phyloP scores from a whole-genome alignment of 176 grass and related monocot genomes.

The Eragrostis nindensis region DNA sequence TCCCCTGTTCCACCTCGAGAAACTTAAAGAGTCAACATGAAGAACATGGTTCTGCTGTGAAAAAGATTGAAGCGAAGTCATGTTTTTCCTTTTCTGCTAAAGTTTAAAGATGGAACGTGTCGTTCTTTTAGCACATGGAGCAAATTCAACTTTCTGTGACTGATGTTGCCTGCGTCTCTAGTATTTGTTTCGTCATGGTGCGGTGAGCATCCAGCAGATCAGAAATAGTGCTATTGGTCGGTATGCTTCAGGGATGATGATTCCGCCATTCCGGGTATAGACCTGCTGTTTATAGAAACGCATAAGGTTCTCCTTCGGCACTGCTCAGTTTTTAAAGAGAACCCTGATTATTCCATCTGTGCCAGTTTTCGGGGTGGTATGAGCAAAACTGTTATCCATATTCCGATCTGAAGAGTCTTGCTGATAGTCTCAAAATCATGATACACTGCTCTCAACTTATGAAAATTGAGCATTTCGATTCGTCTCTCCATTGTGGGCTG shows the following conservation, averaged over 20 bases:
- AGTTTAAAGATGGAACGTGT: constrained; percentile 3
- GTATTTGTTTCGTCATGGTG: not conserved
- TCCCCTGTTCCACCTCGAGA: not conserved
- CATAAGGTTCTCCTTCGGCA: no score
- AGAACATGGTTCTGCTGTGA: not conserved
- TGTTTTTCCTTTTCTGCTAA: not conserved
- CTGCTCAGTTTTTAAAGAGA: no score
- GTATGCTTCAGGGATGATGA: not conserved
- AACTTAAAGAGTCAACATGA: not conserved
- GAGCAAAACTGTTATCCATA: not conserved
- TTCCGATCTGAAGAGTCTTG: not conserved
- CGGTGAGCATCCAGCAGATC: not conserved
- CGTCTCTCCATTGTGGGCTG: not conserved
- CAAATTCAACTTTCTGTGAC: not conserved
- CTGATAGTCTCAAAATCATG: not conserved
- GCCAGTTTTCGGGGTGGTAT: not conserved
- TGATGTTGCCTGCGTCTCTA: not conserved
- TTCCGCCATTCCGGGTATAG: no score
- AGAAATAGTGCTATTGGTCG: no score
- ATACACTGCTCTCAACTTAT: not conserved
- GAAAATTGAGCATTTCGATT: not conserved
- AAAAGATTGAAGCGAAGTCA: not conserved
- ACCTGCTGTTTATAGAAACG: no score
- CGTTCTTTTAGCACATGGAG: not conserved
- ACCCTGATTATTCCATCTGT: not conserved